Percentiles rank a stretch among this genome's conserved stretches.
Evolutionary conservation across 768 basidiomycete species (phyloP).

Genomic region (Leccinum rimulosum): DNA sequence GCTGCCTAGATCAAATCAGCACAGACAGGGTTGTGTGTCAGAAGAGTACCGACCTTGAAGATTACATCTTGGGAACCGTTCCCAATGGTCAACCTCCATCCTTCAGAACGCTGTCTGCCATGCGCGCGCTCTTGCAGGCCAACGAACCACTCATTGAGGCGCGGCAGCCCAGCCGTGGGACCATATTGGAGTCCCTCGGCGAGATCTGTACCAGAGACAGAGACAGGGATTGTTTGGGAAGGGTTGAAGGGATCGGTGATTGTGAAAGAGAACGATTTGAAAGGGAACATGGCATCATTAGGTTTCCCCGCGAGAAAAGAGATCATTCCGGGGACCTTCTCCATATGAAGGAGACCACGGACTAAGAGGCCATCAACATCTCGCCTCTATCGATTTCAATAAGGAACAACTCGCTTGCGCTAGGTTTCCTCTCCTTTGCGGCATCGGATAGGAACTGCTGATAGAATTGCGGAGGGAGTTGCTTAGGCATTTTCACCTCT

Average conservation of each 20-base stretch:
- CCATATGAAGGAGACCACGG: slow-evolving; percentile 71
- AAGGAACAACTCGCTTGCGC: slow-evolving; percentile 49
- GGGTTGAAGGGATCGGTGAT: slow-evolving; percentile 49
- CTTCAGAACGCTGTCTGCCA: slow-evolving; percentile 54
- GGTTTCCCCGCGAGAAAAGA: slow-evolving; percentile 91
- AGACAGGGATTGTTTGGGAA: slow-evolving; percentile 45
- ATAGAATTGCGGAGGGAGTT: slow-evolving; percentile 56
- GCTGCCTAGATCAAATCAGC: slow-evolving; percentile 52
- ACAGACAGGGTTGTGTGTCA: slow-evolving; percentile 1
- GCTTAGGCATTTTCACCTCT: slow-evolving; percentile 1
- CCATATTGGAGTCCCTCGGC: slow-evolving; percentile 74
- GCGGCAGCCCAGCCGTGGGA: slow-evolving; percentile 63
- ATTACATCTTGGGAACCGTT: slow-evolving; percentile 88
- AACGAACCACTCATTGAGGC: slow-evolving; percentile 65
- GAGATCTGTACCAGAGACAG: slow-evolving; percentile 58
- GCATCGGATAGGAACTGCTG: slow-evolving; percentile 54
- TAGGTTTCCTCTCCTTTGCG: slow-evolving; percentile 62
- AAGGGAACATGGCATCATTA: slow-evolving; percentile 87
- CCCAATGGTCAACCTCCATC: slow-evolving; percentile 79
- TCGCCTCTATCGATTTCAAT: not conserved
- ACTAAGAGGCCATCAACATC: slow-evolving; percentile 38
- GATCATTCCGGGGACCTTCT: slow-evolving; percentile 73
- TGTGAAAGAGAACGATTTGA: slow-evolving; percentile 73
- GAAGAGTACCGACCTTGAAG: slow-evolving; percentile 57
- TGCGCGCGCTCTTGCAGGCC: slow-evolving; percentile 73